A percentile compares a stretch with the other conserved stretches of the same genome.
phyloP scores from a whole-genome alignment of 345 rosid genomes.

The Turritis glabra region DNA sequence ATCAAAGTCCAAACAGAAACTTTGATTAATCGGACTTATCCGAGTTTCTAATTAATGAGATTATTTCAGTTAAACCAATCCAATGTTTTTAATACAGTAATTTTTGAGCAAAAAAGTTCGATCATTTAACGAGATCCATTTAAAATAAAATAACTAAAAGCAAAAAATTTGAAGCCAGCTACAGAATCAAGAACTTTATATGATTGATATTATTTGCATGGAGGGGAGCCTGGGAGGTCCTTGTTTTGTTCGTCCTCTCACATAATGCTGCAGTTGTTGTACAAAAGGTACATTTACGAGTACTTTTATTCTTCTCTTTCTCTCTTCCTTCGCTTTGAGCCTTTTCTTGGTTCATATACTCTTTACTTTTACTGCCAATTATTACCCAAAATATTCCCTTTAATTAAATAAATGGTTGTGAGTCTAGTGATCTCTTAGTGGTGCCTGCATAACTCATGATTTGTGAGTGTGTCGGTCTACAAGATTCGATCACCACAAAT shows the following conservation, averaged over 20 bases:
- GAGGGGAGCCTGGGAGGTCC: constrained; percentile 24
- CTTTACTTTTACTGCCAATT: constrained; percentile 33
- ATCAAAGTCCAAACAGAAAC: neutral
- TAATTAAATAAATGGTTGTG: constrained; percentile 4
- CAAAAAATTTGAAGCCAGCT: constrained; percentile 24
- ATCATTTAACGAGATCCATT: neutral
- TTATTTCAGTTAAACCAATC: neutral
- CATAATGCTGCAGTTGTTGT: constrained; percentile 20
- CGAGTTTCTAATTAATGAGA: neutral
- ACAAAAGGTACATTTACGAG: constrained; percentile 36
- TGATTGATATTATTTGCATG: constrained; percentile 34
- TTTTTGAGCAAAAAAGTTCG: neutral
- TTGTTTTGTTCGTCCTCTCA: constrained; percentile 5
- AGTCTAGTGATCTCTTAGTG: constrained; percentile 12
- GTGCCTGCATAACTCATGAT: constrained; percentile 25
- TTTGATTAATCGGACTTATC: neutral
- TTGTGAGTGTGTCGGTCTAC: constrained; percentile 29
- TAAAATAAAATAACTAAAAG: neutral
- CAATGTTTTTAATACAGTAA: neutral
- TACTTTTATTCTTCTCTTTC: constrained; percentile 31
- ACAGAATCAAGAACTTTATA: constrained; percentile 34
- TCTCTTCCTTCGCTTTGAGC: constrained; percentile 27
- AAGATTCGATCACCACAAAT: constrained; percentile 26
- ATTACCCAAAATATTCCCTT: constrained; percentile 22
- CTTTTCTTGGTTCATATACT: constrained; percentile 25